Base-by-base conservation (phyloP, 108 stramenopile species). In the Nitzschia sp. region DNA sequence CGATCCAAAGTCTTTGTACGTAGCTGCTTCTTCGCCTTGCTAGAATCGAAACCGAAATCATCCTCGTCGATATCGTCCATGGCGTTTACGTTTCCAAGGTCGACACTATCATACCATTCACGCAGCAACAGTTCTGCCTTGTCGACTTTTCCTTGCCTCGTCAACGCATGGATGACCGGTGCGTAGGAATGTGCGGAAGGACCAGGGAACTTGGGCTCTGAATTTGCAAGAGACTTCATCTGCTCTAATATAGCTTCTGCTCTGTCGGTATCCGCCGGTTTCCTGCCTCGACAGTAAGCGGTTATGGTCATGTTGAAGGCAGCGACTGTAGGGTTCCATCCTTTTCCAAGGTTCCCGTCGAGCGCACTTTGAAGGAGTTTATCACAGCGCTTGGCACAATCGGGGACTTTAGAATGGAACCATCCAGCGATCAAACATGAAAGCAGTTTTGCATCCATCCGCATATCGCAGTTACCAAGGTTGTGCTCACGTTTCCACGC, bases 271-370 rank as follows among this genome's bases (percentile, higher is more conserved):
- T 64, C 61, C 0, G 62, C 53, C 11, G 63, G 18, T 8, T 54
- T 62, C 45, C 63, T 75, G n/a, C 21, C 54, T 28, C 57, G 66
- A 45, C 74, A 75, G 38, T 59, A 68, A 8, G 59, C 66, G 54
- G 61, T 54, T 23, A 75, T 75, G 27, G 60, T 61, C 60, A 75
- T 68, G 29, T 68, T 67, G 46, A 63, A 75, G 38, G 46, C 58
- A 1, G 46, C 36, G 15, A 54, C 46, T 0, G 59, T 19, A 5
- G 74, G 74, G 28, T 55, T 27, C 47, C 47, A 67, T 1, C 54
- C 13, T 8, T 54, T n/a, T 19, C 54, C 66, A 25, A 48, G 59
- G 11, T 62, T 13, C 4, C 51, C 49, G 19, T 72, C 63, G 6
- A 75, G 1, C 0, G 66, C 74, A 38, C 61, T 62, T 54, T 63